Percentiles rank a stretch among this genome's conserved stretches.
Evolutionary conservation across 1,139 yeast species (phyloP).

Genomic region (Zygoascus hellenicus): DNA sequence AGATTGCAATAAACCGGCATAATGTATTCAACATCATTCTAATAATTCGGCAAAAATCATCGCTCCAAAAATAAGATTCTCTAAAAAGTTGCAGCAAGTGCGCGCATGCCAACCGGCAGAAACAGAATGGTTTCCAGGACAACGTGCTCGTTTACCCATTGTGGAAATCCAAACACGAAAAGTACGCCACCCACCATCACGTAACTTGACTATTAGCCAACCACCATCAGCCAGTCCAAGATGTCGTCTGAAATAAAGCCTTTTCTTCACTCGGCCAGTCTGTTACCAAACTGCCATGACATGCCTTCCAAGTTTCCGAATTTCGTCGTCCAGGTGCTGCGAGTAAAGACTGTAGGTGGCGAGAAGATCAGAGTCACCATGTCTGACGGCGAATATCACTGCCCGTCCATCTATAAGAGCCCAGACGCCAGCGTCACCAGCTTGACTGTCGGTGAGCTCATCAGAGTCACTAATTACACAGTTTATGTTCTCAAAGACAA

Average conservation of each 20-base stretch:
- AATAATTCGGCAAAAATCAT: too few relatives aligned
- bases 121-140: too few relatives aligned
- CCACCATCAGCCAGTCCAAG: not conserved
- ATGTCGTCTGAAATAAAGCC: slow-evolving; percentile 5
- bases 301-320: slow-evolving; percentile 5
- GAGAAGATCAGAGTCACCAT: slow-evolving; percentile 10
- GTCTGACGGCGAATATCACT: slow-evolving; percentile 12
- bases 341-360: slow-evolving; percentile 5
- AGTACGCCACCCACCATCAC: slow-evolving; percentile 6
- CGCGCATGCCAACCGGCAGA: too few relatives aligned
- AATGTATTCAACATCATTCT: too few relatives aligned
- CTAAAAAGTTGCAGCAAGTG: too few relatives aligned
- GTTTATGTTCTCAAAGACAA: slow-evolving; percentile 9
- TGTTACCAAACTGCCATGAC: slow-evolving; percentile 1
- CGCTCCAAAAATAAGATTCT: too few relatives aligned
- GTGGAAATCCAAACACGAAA: slow-evolving; percentile 4
- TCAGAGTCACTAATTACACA: slow-evolving; percentile 6
- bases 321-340: slow-evolving; percentile 10
- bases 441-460: slow-evolving; percentile 5
- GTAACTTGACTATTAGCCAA: not conserved
- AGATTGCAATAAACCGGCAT: too few relatives aligned
- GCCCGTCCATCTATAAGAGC: slow-evolving; percentile 9
- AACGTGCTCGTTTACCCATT: too few relatives aligned
- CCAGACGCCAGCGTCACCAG: not conserved
- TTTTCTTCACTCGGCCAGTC: slow-evolving; percentile 6